These are phyloP conservation scores for Stropharia rugosoannulata DNA, from an alignment of 768 basidiomycete species.

Conservation along the genomic window DNA sequence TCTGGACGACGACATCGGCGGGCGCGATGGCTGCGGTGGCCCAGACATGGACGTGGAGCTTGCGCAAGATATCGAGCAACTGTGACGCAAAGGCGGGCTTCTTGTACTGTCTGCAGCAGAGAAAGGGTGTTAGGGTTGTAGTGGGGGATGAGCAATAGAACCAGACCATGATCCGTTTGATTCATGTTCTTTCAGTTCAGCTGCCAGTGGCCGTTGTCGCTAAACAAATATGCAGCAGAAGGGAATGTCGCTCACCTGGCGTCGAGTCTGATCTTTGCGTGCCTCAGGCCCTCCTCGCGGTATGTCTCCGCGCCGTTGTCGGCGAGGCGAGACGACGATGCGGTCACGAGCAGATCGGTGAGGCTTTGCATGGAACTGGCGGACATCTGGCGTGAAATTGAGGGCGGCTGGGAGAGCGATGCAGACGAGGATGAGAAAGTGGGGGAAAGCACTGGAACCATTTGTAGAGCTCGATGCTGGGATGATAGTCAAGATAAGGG, in stretches of 20 bases:
- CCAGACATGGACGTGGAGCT: conserved; percentile 64
- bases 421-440: conserved; percentile 15
- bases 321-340: conserved; percentile 31
- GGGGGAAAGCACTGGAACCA: conserved; percentile 20
- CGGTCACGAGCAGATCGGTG: conserved; percentile 26
- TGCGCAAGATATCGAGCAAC: conserved; percentile 53
- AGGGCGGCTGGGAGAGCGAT: conserved; percentile 6
- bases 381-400: conserved; percentile 27
- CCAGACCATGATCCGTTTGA: conserved; percentile 28
- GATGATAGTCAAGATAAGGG: conserved; percentile 1
- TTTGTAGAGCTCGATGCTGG: conserved; percentile 9
- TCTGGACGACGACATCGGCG: conserved; percentile 59
- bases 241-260: conserved; percentile 59
- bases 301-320: conserved; percentile 41
- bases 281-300: conserved; percentile 58
- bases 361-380: conserved; percentile 32
- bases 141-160: conserved; percentile 26
- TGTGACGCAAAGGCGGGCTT: conserved; percentile 51
- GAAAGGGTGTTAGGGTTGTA: conserved; percentile 15
- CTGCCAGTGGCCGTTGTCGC: conserved; percentile 30
- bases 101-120: conserved; percentile 59
- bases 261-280: conserved; percentile 54
- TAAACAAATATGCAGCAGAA: conserved; percentile 27
- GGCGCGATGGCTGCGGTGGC: conserved; percentile 41
- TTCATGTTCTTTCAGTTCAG: conserved; percentile 26